phyloP scores from a whole-genome alignment of 73 alveolate genomes.

The Uronychia binucleata region DNA sequence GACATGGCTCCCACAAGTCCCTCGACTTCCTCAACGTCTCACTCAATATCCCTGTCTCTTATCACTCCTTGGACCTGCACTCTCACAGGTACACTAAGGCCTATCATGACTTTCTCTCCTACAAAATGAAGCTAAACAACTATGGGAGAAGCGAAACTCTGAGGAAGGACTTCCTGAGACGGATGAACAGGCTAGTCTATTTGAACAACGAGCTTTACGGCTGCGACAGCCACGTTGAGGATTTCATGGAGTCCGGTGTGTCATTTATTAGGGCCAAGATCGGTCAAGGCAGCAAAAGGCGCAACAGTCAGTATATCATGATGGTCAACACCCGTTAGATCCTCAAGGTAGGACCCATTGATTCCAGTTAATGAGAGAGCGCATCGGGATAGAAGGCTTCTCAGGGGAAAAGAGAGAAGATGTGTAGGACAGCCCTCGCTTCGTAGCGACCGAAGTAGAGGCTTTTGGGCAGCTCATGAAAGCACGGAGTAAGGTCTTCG shows the following conservation, averaged over 20 bases:
- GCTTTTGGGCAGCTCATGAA: not conserved
- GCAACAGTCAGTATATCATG: conserved; percentile 27
- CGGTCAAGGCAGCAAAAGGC: conserved; percentile 6
- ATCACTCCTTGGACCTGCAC: conserved; percentile 16
- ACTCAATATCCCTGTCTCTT: conserved; percentile 28
- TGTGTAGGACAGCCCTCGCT: conserved; percentile 7
- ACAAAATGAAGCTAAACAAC: not conserved
- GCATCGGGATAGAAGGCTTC: not conserved
- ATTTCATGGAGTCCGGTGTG: conserved; percentile 20
- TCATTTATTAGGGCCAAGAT: conserved; percentile 15
- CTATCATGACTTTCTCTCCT: not conserved
- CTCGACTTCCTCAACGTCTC: conserved; percentile 41
- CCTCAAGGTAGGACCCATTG: conserved; percentile 1
- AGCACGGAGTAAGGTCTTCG: not conserved
- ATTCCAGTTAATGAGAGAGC: not conserved
- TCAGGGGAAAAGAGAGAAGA: not conserved
- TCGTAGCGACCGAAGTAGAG: conserved; percentile 8
- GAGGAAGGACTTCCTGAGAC: conserved; percentile 10
- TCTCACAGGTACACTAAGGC: conserved; percentile 20
- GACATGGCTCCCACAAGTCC: conserved; percentile 47
- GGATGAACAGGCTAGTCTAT: conserved; percentile 32
- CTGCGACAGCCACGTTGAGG: conserved; percentile 39
- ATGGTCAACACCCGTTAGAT: conserved; percentile 22
- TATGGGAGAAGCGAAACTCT: conserved; percentile 16
- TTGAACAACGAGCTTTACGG: conserved; percentile 35